Conservation (phyloP, 805 yeast genomes). For the Sungouiella blattae region DNA sequence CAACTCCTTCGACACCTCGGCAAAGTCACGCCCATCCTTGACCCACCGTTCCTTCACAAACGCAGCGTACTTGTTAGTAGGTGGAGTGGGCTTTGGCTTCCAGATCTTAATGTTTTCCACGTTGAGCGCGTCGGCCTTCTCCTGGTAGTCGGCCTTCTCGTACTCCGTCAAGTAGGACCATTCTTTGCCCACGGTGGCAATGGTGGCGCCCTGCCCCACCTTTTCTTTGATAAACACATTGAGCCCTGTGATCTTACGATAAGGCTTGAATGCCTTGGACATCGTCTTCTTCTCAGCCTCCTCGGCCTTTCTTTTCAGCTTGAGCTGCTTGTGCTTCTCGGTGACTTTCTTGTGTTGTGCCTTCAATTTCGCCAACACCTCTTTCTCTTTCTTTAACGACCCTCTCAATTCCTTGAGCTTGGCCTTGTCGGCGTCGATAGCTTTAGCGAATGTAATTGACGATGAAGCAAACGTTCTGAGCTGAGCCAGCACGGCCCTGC, state of each 20-base stretch:
- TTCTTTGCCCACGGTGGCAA: slow-evolving; percentile 14
- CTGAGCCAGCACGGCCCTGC: background rate
- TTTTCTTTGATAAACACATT: slow-evolving; percentile 24
- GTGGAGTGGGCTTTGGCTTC: slow-evolving; percentile 33
- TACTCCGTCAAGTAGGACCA: slow-evolving; percentile 26
- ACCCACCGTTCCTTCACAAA: slow-evolving; percentile 27
- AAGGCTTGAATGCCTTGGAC: slow-evolving; percentile 21
- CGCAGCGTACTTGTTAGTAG: slow-evolving; percentile 27
- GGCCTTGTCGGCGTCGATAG: slow-evolving; percentile 6
- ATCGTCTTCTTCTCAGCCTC: slow-evolving; percentile 9
- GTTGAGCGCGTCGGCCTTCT: slow-evolving; percentile 27
- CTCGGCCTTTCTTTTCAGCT: slow-evolving; percentile 7
- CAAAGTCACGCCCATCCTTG: slow-evolving; percentile 20
- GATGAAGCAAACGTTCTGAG: slow-evolving; percentile 1
- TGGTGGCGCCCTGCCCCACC: slow-evolving; percentile 7
- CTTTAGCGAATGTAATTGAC: background rate
- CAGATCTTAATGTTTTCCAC: slow-evolving; percentile 21
- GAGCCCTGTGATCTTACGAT: slow-evolving; percentile 21
- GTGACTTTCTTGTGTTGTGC: slow-evolving; percentile 10
- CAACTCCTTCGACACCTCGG: slow-evolving; percentile 24
- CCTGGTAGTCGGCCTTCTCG: slow-evolving; percentile 26
- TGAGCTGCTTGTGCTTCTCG: slow-evolving; percentile 11
- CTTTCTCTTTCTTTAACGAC: slow-evolving; percentile 9
- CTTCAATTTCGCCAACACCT: slow-evolving; percentile 10
- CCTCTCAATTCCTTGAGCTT: slow-evolving; percentile 20